Conservation (phyloP, 805 yeast species). For the Barnettozyma pratensis region DNA sequence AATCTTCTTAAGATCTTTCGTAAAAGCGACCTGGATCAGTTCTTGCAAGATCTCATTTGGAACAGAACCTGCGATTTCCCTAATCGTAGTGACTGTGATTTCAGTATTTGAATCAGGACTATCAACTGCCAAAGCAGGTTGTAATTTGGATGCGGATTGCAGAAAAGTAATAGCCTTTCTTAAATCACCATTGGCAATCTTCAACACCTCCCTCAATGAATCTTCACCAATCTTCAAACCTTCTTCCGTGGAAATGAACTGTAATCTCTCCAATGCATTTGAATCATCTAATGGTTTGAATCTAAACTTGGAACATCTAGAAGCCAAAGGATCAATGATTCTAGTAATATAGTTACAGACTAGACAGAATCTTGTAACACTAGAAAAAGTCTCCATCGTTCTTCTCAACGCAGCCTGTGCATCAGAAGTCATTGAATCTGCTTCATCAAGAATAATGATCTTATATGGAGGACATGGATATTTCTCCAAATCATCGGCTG, state of each 20-base stretch:
- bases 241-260: slow-evolving; percentile 50
- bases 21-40: slow-evolving; percentile 34
- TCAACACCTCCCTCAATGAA: slow-evolving; percentile 57
- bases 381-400: slow-evolving; percentile 90
- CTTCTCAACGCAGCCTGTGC: slow-evolving; percentile 94
- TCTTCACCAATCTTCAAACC: slow-evolving; percentile 39
- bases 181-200: slow-evolving; percentile 83
- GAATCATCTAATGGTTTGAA: slow-evolving; percentile 71
- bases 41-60: slow-evolving; percentile 42
- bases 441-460: slow-evolving; percentile 89
- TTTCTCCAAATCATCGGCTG: slow-evolving; percentile 56
- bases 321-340: slow-evolving; percentile 93
- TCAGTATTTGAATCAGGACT: slow-evolving; percentile 9
- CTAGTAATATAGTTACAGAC: slow-evolving; percentile 96
- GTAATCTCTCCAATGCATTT: slow-evolving; percentile 65
- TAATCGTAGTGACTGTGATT: slow-evolving; percentile 43
- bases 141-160: slow-evolving; percentile 73
- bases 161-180: slow-evolving; percentile 88
- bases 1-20: slow-evolving; percentile 30
- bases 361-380: slow-evolving; percentile 87
- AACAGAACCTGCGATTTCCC: slow-evolving; percentile 76
- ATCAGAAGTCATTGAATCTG: slow-evolving; percentile 90
- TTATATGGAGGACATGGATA: slow-evolving; percentile 98
- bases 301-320: slow-evolving; percentile 93
- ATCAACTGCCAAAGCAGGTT: slow-evolving; percentile 16